Base-by-base conservation (phyloP, 768 basidiomycete species). In the Suillus clintonianus region DNA sequence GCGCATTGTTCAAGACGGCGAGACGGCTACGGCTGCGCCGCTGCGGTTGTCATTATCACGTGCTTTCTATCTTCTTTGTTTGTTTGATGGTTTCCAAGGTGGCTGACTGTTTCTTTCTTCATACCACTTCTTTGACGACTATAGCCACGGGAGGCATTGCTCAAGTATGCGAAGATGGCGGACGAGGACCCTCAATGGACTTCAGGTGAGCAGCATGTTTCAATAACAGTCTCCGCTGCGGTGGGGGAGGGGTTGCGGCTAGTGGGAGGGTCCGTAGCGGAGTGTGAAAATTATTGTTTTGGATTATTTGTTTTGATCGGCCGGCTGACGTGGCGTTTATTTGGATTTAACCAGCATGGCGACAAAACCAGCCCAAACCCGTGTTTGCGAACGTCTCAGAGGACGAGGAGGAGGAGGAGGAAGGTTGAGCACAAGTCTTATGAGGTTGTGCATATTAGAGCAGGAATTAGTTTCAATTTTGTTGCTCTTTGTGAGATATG, bases 71-170 rank as follows among this genome's bases (percentile, higher is more conserved):
- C 27, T 67, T 54, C 66, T 64, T 66, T n/a, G n/a, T n/a, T 65
- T 59, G 60, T 66, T 53, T 66, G 68, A 72, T 63, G 69, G 69
- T 70, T 71, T 74, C 70, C 69, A 60, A 67, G 57, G 69, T 8
- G 59, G 67, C 76, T 72, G 68, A 75, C 70, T 68, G 64, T 62
- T 62, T 67, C 64, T 59, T 59, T 68, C 68, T 62, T 70, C 61
- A 50, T 27, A 50, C 48, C 67, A 72, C 61, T 47, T 63, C 47
- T 71, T 70, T 70, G 67, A 65, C 66, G 69, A 54, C 72, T 70
- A 27, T 78, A 99, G 97, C 97, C 97, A 48, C 90, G 97, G 65
- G 96, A 97, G 79, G 97, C 97, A 4, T 80, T 99, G 62, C 91
- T 99, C 83, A 94, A 89, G 78, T 98, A 95, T 70, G 97, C 97